phyloP scores from a whole-genome alignment of 768 basidiomycete species.

The Naganishia randhawae region DNA sequence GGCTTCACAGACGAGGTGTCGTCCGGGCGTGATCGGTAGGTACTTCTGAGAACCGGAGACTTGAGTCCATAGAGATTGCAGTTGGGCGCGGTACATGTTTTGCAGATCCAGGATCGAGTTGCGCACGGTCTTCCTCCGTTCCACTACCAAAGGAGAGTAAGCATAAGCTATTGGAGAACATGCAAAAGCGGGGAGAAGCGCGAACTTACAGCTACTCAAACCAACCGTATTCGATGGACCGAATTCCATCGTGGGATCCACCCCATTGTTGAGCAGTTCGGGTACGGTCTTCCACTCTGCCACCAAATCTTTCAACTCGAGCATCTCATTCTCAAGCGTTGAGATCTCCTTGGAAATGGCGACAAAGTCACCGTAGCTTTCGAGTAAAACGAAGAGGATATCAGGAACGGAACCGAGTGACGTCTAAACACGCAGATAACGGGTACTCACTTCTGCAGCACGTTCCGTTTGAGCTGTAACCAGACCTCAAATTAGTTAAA shows the following conservation, averaged over 20 bases:
- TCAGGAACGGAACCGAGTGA: too few relatives aligned
- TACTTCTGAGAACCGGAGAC: slow-evolving; percentile 96
- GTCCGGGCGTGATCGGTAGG: slow-evolving; percentile 80
- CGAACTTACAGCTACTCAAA: slow-evolving; percentile 1
- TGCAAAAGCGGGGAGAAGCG: too few relatives aligned
- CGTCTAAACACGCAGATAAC: background rate
- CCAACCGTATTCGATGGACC: background rate
- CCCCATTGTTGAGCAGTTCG: slow-evolving; percentile 59
- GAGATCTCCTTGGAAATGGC: slow-evolving; percentile 95
- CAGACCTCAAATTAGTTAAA: slow-evolving; percentile 64
- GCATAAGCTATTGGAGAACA: background rate
- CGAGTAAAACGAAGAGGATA: too few relatives aligned
- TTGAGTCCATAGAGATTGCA: slow-evolving; percentile 80
- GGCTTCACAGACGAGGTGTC: slow-evolving; percentile 84
- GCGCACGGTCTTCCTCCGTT: slow-evolving; percentile 64
- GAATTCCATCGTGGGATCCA: slow-evolving; percentile 5
- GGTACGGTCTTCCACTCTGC: slow-evolving; percentile 97
- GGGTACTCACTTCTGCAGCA: slow-evolving; percentile 89
- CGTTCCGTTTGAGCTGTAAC: slow-evolving; percentile 79
- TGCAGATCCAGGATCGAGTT: slow-evolving; percentile 95
- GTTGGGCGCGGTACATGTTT: slow-evolving; percentile 88
- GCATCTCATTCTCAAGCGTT: slow-evolving; percentile 92
- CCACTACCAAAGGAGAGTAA: slow-evolving; percentile 42
- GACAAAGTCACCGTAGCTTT: slow-evolving; percentile 93
- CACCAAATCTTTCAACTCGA: slow-evolving; percentile 88